Conservation (phyloP, 257 asterid genomes). For the Solanum sitiens region DNA sequence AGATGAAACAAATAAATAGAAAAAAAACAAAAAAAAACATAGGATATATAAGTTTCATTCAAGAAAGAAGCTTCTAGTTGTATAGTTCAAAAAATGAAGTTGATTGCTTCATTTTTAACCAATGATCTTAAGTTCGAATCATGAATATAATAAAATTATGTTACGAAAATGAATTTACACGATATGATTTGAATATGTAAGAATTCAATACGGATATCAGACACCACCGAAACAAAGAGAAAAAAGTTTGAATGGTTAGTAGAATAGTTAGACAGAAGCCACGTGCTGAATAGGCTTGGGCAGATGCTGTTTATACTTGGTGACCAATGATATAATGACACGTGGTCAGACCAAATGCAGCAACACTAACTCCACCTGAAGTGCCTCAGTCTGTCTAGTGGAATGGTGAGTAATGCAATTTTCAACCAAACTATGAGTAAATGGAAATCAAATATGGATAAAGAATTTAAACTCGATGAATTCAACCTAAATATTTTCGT, state of each 20-base stretch:
- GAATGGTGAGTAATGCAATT: background rate
- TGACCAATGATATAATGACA: background rate
- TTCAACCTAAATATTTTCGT: background rate
- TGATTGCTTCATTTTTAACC: background rate
- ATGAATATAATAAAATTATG: background rate
- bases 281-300: background rate
- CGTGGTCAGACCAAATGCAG: background rate
- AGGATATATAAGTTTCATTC: background rate
- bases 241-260: background rate
- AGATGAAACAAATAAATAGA: background rate
- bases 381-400: background rate
- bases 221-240: background rate
- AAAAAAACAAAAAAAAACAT: background rate
- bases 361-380: background rate
- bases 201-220: background rate
- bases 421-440: background rate
- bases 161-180: background rate
- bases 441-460: background rate
- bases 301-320: background rate
- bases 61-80: background rate
- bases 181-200: background rate
- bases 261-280: background rate
- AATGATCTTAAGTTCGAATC: background rate
- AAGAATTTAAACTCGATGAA: background rate
- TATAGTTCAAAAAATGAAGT: background rate